These are phyloP conservation scores for Beta vulgaris DNA, from an alignment of 148 eudicot species.

Conservation along the genomic window DNA sequence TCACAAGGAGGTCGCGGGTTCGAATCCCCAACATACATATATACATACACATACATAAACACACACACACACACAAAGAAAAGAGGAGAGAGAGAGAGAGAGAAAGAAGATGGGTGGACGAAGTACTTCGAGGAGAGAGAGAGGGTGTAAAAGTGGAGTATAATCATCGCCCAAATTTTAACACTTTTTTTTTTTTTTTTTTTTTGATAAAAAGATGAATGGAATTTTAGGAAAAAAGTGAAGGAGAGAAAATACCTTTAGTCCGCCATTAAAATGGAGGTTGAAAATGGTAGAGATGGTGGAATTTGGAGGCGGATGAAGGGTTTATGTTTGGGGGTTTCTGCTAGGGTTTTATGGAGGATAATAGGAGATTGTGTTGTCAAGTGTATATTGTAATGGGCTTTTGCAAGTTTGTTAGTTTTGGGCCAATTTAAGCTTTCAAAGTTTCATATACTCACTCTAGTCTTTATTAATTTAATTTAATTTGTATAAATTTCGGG, in stretches of 20 bases:
- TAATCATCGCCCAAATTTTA: constrained; percentile 25
- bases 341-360: too few relatives aligned
- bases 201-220: not conserved
- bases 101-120: not conserved
- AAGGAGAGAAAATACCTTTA: not conserved
- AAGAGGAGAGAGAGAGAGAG: not conserved
- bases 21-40: not conserved
- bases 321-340: too few relatives aligned
- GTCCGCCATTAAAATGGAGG: not conserved
- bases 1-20: not conserved
- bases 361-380: too few relatives aligned
- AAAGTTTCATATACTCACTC: too few relatives aligned
- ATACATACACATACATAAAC: not conserved
- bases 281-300: not conserved
- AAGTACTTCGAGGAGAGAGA: constrained; percentile 4
- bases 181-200: not conserved
- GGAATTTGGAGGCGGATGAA: not conserved
- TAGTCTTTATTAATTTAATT: too few relatives aligned
- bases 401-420: too few relatives aligned
- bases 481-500: too few relatives aligned
- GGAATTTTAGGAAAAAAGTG: too few relatives aligned
- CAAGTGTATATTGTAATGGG: too few relatives aligned
- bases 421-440: too few relatives aligned
- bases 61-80: not conserved
- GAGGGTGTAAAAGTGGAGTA: constrained; percentile 8